A percentile compares a stretch with the other conserved stretches of the same genome.
These are phyloP conservation scores for Calonectria henricotiae DNA, from an alignment of 2,329 filamentous ascomycete species.

Conservation along the genomic window DNA sequence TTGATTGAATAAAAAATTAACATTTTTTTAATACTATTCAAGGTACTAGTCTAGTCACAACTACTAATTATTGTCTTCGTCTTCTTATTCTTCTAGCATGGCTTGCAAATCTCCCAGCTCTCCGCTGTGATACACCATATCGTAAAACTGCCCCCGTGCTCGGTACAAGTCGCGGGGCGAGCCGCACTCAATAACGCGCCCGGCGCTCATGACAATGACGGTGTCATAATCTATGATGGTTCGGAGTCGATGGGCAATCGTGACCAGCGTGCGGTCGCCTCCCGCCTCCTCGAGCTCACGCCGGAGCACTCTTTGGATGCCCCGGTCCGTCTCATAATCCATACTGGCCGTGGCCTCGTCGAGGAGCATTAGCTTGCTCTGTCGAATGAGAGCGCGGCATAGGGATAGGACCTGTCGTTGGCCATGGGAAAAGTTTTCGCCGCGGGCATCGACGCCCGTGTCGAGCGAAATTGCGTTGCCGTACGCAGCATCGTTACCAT, in stretches of 20 bases:
- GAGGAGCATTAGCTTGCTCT: constrained; percentile 70
- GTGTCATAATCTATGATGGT: constrained; percentile 75
- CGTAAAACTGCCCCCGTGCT: constrained; percentile 65
- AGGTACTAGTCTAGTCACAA: background rate
- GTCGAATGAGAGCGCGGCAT: constrained; percentile 70
- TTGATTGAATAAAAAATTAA: background rate
- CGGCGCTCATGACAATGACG: constrained; percentile 72
- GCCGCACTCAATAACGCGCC: constrained; percentile 70
- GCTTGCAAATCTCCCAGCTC: constrained; percentile 66
- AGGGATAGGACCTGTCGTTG: constrained; percentile 74
- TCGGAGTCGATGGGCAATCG: constrained; percentile 72
- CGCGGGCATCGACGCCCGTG: constrained; percentile 68
- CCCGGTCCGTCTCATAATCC: constrained; percentile 72
- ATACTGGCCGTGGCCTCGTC: constrained; percentile 75
- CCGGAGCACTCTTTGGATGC: constrained; percentile 70
- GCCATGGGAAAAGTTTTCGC: constrained; percentile 72
- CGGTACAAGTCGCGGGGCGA: constrained; percentile 66
- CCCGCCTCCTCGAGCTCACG: constrained; percentile 64
- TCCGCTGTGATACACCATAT: constrained; percentile 72
- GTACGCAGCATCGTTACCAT: constrained; percentile 25
- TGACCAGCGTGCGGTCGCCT: constrained; percentile 69
- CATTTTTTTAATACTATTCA: constrained; percentile 3
- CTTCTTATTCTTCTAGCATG: constrained; percentile 51
- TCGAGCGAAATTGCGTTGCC: constrained; percentile 57
- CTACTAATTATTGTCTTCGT: background rate